Conservation (phyloP, 2,329 filamentous ascomycete species). For the Amesomyces nigricolor region DNA sequence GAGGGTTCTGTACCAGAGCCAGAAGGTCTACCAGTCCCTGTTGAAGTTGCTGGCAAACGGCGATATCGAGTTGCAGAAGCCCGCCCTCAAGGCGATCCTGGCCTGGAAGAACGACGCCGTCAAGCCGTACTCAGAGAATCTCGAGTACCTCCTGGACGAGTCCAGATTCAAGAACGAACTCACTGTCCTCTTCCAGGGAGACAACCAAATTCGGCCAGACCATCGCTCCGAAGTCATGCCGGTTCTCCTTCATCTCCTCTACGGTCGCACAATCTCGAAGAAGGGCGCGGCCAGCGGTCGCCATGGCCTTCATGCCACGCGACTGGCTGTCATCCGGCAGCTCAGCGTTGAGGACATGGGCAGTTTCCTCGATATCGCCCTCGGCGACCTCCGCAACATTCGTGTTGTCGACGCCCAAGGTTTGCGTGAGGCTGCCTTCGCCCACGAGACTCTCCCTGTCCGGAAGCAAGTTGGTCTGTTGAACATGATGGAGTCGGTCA, state of each 20-base stretch:
- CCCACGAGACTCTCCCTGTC: slow-evolving; percentile 54
- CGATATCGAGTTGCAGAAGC: slow-evolving; percentile 82
- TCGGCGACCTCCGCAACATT: slow-evolving; percentile 62
- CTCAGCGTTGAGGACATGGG: slow-evolving; percentile 68
- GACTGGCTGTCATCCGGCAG: slow-evolving; percentile 74
- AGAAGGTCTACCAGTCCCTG: slow-evolving; percentile 70
- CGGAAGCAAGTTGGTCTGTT: slow-evolving; percentile 86
- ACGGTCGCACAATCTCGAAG: slow-evolving; percentile 81
- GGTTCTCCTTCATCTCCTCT: slow-evolving; percentile 77
- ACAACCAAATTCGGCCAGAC: slow-evolving; percentile 64
- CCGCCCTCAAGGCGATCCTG: slow-evolving; percentile 75
- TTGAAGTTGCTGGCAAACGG: slow-evolving; percentile 77
- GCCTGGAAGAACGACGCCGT: slow-evolving; percentile 82
- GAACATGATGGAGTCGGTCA: slow-evolving; percentile 83
- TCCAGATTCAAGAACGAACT: slow-evolving; percentile 89
- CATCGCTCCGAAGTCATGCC: slow-evolving; percentile 75
- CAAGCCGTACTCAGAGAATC: slow-evolving; percentile 73
- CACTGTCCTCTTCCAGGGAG: slow-evolving; percentile 76
- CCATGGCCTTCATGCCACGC: slow-evolving; percentile 73
- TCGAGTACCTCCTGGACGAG: slow-evolving; percentile 84
- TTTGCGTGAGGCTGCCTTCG: slow-evolving; percentile 49
- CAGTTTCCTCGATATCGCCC: slow-evolving; percentile 76
- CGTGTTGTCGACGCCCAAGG: slow-evolving; percentile 48
- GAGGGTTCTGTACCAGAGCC: slow-evolving; percentile 69
- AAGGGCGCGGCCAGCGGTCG: slow-evolving; percentile 71